Base-by-base conservation (phyloP, 352 stramenopile genomes). In the Blastocystis sp. region DNA sequence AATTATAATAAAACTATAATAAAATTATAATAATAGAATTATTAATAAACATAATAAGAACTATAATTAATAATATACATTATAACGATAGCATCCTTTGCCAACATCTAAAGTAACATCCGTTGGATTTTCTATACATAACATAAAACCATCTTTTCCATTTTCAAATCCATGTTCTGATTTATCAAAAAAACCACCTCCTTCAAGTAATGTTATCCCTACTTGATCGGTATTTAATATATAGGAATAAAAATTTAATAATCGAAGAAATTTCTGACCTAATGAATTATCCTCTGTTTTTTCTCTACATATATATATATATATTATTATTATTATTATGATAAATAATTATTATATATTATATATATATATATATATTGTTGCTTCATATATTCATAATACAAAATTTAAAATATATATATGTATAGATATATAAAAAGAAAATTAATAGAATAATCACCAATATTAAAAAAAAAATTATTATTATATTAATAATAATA, bases 191-290 rank as follows among this genome's bases (percentile, higher is more conserved):
- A 40, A 62, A 11, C 52, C 24, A 3, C 52, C 52, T 25, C 54
- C 52, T 25, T 62, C 54, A 13, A 28, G 34, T 11, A 62, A 28
- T n/a, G 39, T 39, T 2, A 62, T 16, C 11, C 25, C 36, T 11
- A 62, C 30, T 34, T 62, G 48, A 27, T 62, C 52, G 19, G 32
- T 54, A 27, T 62, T 62, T 19, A 52, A 25, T 13, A 62, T 19
- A 7, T 54, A 30, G 10, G 39, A 39, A 21, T 49, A 62, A 33
- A 33, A 62, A 33, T 62, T 54, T 27, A 62, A 37, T 39, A 62
- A 62, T 25, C 54, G 34, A 18, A 62, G 36, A 16, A 62, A 32
- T 24, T 41, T 39, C 24, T 48, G 48, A 24, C 32, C 52, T n/a
- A 62, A 18, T 18, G 39, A 41, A 6, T 42, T 42, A 23, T 42